Percentiles rank a stretch among this genome's conserved stretches.
Evolutionary conservation across 2,329 filamentous ascomycete genomes (phyloP).

Genomic region (Sporothrix curviconia): DNA sequence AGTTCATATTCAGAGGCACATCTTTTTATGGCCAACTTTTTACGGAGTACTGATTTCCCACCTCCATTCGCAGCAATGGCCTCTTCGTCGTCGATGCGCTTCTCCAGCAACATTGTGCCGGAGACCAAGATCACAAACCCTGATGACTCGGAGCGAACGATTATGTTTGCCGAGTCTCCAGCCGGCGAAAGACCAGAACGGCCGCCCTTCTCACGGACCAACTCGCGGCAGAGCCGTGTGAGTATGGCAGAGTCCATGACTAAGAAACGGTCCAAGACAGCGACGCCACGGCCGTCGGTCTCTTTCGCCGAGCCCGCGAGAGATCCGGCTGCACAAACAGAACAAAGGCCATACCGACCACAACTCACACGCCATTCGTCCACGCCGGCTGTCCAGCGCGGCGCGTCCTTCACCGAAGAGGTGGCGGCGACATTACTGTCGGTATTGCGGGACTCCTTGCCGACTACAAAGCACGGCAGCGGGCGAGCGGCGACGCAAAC

Average conservation of each 20-base stretch:
- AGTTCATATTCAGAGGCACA: no score
- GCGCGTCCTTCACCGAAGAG: neutral
- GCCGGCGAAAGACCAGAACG: constrained; percentile 29
- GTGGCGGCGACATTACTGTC: constrained; percentile 30
- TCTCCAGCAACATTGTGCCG: constrained; percentile 67
- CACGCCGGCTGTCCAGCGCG: constrained; percentile 8
- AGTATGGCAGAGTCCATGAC: constrained; percentile 42
- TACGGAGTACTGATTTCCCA: no score
- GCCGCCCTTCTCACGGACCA: constrained; percentile 37
- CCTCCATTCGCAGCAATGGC: neutral
- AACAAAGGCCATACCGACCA: constrained; percentile 7
- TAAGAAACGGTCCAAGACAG: constrained; percentile 8
- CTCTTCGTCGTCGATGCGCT: constrained; percentile 44
- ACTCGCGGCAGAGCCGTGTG: constrained; percentile 37
- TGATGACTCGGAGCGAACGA: constrained; percentile 60
- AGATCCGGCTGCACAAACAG: constrained; percentile 35
- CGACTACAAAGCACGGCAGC: constrained; percentile 28
- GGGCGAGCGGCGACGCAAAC: neutral
- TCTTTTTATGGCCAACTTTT: no score
- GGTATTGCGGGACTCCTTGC: constrained; percentile 40
- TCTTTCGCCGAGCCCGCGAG: constrained; percentile 49
- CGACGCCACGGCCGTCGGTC: constrained; percentile 31
- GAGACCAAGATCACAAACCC: constrained; percentile 60
- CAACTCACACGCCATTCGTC: constrained; percentile 12
- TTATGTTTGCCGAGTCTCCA: constrained; percentile 62